Evolutionary conservation across 768 basidiomycete genomes (phyloP).

Genomic region (Leccinum ochraceum): DNA sequence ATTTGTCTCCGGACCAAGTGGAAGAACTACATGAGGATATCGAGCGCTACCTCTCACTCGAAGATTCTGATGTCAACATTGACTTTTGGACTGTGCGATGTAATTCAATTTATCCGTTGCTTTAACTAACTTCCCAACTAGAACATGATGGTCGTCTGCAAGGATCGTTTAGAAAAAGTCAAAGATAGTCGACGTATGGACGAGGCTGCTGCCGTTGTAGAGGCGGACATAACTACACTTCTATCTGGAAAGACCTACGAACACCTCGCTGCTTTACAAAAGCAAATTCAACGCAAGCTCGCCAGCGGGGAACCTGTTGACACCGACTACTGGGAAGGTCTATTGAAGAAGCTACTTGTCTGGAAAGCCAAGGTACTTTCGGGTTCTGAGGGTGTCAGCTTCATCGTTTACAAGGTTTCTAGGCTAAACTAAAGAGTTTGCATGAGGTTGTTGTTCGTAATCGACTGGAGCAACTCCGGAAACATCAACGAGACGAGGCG

Average conservation of each 20-base stretch:
- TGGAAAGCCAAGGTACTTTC: conserved; percentile 89
- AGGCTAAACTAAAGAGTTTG: conserved; percentile 89
- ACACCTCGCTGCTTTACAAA: conserved; percentile 79
- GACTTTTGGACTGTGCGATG: conserved; percentile 94
- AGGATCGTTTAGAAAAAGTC: conserved; percentile 82
- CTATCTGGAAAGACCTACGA: conserved; percentile 86
- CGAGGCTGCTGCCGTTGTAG: conserved; percentile 74
- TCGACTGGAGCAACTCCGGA: conserved; percentile 92
- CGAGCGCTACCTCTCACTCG: conserved; percentile 84
- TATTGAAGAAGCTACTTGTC: conserved; percentile 89
- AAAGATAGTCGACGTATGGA: conserved; percentile 62
- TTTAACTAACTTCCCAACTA: conserved; percentile 33
- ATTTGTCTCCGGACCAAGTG: conserved; percentile 81
- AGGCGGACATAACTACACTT: conserved; percentile 78
- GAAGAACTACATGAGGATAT: conserved; percentile 95
- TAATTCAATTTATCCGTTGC: not conserved
- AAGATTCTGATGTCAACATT: conserved; percentile 80
- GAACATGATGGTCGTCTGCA: conserved; percentile 98
- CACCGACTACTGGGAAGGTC: conserved; percentile 95
- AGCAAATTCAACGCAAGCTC: conserved; percentile 85
- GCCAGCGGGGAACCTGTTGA: conserved; percentile 93
- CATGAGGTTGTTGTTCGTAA: conserved; percentile 98
- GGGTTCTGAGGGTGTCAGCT: not conserved
- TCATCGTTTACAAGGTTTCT: conserved; percentile 9
- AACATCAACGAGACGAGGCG: conserved; percentile 95